Conservation (phyloP, 2,329 filamentous ascomycete genomes). For the Sclerotinia borealis region DNA sequence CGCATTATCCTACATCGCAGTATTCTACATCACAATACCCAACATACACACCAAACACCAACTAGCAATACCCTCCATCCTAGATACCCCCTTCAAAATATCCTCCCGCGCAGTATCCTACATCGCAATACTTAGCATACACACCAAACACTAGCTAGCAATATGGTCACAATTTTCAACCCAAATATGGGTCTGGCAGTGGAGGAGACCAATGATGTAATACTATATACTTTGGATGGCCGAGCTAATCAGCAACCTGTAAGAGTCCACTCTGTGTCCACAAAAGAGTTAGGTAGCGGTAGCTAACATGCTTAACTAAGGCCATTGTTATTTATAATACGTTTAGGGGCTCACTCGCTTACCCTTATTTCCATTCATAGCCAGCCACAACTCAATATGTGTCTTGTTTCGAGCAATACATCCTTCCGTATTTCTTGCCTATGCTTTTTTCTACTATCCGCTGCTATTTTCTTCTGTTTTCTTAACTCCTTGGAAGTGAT, state of each 20-base stretch:
- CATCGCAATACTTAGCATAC: neutral
- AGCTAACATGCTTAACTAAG: neutral
- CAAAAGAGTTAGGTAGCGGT: neutral
- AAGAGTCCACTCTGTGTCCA: neutral
- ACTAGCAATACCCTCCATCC: neutral
- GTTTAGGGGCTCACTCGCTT: slow-evolving; percentile 2
- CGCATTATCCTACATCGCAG: neutral
- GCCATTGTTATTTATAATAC: neutral
- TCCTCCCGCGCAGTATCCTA: neutral
- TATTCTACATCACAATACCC: neutral
- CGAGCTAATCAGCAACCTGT: neutral
- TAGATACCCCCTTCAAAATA: too few species aligned
- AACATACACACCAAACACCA: too few species aligned
- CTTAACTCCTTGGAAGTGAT: too few species aligned
- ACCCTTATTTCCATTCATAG: neutral
- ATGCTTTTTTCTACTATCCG: neutral
- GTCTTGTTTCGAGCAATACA: neutral
- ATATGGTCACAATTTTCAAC: neutral
- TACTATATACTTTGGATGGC: neutral
- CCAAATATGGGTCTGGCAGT: neutral
- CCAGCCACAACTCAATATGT: neutral
- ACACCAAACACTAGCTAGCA: neutral
- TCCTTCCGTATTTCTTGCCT: neutral
- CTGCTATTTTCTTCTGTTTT: too few species aligned
- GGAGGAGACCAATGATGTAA: neutral